Percentiles rank a stretch among this genome's conserved stretches.
Conservation (phyloP, 257 asterid genomes). For the Perilla frutescens region DNA sequence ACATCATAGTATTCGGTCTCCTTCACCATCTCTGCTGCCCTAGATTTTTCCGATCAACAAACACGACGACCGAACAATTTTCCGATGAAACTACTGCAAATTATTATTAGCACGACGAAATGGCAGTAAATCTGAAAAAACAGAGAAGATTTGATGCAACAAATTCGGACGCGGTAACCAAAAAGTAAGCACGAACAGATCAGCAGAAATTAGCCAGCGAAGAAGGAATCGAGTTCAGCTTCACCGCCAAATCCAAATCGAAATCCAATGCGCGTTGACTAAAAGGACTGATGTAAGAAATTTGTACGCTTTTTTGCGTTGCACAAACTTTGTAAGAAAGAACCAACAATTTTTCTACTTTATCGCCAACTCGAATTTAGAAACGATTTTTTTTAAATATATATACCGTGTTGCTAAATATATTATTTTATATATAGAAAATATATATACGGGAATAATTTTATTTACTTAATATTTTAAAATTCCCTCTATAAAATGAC, state of each 20-base stretch:
- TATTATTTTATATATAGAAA: too few species aligned
- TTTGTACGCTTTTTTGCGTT: background rate
- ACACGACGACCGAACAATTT: slow-evolving; percentile 5
- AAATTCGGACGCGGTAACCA: background rate
- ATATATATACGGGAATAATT: too few species aligned
- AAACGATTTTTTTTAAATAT: too few species aligned
- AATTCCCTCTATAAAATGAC: too few species aligned
- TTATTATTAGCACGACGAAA: slow-evolving; percentile 2
- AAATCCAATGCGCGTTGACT: slow-evolving; percentile 44
- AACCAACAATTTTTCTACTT: slow-evolving; percentile 2
- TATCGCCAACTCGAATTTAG: background rate
- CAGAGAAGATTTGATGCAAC: background rate
- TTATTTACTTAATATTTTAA: too few species aligned
- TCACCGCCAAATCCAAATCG: slow-evolving; percentile 21
- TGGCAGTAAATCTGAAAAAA: slow-evolving; percentile 22
- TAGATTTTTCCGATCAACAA: slow-evolving; percentile 28
- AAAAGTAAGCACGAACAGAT: slow-evolving; percentile 23
- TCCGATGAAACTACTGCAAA: slow-evolving; percentile 28
- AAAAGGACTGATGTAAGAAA: slow-evolving; percentile 1
- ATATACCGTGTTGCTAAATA: too few species aligned
- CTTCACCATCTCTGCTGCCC: slow-evolving; percentile 64
- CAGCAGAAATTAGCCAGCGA: slow-evolving; percentile 24
- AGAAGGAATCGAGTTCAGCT: slow-evolving; percentile 8
- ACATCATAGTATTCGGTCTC: slow-evolving; percentile 79
- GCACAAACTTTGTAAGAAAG: background rate